These are phyloP conservation scores for Escallonia rubra DNA, from an alignment of 129 eudicot species.

Conservation along the genomic window DNA sequence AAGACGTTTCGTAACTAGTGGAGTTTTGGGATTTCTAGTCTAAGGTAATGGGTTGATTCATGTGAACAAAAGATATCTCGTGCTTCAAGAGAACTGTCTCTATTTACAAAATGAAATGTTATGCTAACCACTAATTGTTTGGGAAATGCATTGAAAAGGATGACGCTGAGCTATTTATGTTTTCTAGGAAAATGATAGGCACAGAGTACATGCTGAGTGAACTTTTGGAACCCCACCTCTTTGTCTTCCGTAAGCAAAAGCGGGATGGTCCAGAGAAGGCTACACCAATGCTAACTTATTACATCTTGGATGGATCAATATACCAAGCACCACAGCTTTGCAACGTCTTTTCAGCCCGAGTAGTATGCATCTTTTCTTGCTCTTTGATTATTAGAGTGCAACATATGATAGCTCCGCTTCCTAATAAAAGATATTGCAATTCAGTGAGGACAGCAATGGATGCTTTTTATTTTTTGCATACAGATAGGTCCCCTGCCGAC, in stretches of 20 bases:
- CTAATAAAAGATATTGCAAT: not conserved
- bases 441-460: not conserved
- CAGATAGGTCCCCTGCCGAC: not conserved
- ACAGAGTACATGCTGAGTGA: constrained; percentile 64
- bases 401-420: not conserved
- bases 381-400: not conserved
- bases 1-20: too few species aligned
- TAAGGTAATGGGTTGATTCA: not conserved
- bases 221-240: constrained; percentile 84
- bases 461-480: not conserved
- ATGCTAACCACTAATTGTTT: not conserved
- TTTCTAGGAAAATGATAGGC: constrained; percentile 80
- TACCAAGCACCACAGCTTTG: constrained; percentile 98
- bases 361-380: constrained; percentile 46
- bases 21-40: not conserved
- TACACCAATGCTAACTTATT: constrained; percentile 86
- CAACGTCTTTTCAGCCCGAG: constrained; percentile 90
- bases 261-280: constrained; percentile 87
- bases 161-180: constrained; percentile 6
- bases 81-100: not conserved
- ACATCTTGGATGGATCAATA: constrained; percentile 89
- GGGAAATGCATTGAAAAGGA: not conserved
- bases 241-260: constrained; percentile 86
- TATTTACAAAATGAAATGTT: not conserved
- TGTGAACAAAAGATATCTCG: not conserved